These are phyloP conservation scores for Zygosaccharomyces pseudobailii DNA, from an alignment of 1,139 yeast species.

Conservation along the genomic window DNA sequence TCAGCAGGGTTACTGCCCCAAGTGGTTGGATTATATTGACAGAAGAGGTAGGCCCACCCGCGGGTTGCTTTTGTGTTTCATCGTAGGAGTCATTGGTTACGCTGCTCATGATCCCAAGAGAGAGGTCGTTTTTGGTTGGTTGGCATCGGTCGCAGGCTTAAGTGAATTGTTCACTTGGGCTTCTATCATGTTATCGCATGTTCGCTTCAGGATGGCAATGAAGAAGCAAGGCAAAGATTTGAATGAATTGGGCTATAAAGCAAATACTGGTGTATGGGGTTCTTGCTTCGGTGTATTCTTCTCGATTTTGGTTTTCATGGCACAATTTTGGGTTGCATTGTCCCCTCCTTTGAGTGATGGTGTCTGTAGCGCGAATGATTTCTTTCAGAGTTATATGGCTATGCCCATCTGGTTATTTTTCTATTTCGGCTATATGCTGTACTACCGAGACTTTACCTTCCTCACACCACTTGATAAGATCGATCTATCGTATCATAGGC, in stretches of 20 bases:
- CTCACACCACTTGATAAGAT: conserved; percentile 42
- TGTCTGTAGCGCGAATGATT: conserved; percentile 44
- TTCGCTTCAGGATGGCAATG: conserved; percentile 77
- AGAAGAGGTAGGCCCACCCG: conserved; percentile 60
- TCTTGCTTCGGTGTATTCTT: conserved; percentile 60
- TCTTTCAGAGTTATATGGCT: conserved; percentile 54
- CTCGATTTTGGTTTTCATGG: conserved; percentile 61
- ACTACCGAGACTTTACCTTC: conserved; percentile 42
- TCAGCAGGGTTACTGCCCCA: conserved; percentile 72
- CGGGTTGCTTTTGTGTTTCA: conserved; percentile 58
- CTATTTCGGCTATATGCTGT: conserved; percentile 49
- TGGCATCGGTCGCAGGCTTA: conserved; percentile 81
- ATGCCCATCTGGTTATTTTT: conserved; percentile 47
- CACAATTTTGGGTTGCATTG: conserved; percentile 79
- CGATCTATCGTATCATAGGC: conserved; percentile 52
- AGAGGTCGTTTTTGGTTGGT: conserved; percentile 63
- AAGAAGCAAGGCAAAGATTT: conserved; percentile 56
- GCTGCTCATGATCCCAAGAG: conserved; percentile 58
- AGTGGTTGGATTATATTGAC: conserved; percentile 48
- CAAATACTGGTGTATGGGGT: conserved; percentile 68
- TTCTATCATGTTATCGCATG: conserved; percentile 70
- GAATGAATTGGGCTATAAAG: conserved; percentile 62
- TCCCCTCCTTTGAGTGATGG: conserved; percentile 55
- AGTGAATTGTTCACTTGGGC: conserved; percentile 79
- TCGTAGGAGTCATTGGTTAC: conserved; percentile 77